These are phyloP conservation scores for Pilatotrama ljubarskyi DNA, from an alignment of 768 basidiomycete genomes.

Conservation along the genomic window DNA sequence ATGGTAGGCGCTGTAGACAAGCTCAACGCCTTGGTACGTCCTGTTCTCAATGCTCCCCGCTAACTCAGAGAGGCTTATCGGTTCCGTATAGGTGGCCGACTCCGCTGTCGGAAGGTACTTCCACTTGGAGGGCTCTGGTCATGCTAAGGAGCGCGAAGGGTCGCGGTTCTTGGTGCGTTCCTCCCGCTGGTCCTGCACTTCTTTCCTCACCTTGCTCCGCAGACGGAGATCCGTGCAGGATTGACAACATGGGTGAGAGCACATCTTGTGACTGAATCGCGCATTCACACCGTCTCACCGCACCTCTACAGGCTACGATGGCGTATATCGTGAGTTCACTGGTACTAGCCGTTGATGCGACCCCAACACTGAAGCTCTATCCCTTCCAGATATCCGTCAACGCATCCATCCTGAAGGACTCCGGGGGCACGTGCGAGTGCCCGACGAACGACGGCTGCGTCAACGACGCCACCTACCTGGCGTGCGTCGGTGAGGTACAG, in stretches of 20 bases:
- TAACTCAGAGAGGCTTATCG: neutral
- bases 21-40: conserved; percentile 26
- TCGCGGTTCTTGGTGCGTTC: conserved; percentile 35
- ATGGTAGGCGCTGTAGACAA: conserved; percentile 27
- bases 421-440: conserved; percentile 84
- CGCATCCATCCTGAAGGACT: conserved; percentile 71
- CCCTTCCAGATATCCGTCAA: conserved; percentile 75
- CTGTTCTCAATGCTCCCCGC: neutral
- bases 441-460: conserved; percentile 55
- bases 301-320: conserved; percentile 62
- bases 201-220: neutral
- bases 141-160: conserved; percentile 32
- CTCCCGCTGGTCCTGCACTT: neutral
- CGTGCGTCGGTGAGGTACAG: conserved; percentile 59
- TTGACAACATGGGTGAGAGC: conserved; percentile 77
- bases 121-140: conserved; percentile 37
- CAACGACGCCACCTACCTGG: conserved; percentile 50
- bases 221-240: conserved; percentile 81
- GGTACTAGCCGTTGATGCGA: neutral
- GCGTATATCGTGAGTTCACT: conserved; percentile 67
- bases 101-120: conserved; percentile 36
- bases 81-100: conserved; percentile 29
- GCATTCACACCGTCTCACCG: neutral
- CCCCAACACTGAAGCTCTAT: neutral
- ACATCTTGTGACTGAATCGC: neutral